A percentile compares a stretch with the other conserved stretches of the same genome.
These are phyloP conservation scores for Eruca vesicaria DNA, from an alignment of 441 rosid genomes.

Conservation along the genomic window DNA sequence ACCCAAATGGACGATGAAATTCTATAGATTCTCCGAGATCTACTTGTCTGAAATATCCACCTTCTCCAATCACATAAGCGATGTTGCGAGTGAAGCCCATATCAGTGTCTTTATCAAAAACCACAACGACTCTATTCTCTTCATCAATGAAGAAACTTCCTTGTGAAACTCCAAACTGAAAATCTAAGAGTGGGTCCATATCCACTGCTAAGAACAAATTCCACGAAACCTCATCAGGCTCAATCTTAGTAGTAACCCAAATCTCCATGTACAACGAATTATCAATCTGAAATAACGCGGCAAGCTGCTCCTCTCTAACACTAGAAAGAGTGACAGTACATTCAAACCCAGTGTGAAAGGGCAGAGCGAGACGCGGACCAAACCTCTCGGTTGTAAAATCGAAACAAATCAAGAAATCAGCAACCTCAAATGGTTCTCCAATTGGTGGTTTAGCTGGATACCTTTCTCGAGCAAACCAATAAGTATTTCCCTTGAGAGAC, in stretches of 20 bases:
- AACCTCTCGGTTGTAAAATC: not conserved
- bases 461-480: not conserved
- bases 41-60: not conserved
- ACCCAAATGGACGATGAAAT: not conserved
- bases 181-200: not conserved
- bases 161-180: not conserved
- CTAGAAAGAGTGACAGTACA: not conserved
- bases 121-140: not conserved
- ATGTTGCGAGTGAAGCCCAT: not conserved
- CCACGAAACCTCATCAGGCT: too few relatives aligned
- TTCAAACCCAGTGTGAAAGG: not conserved
- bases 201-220: not conserved
- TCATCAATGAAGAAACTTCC: not conserved
- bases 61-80: not conserved
- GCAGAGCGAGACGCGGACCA: not conserved
- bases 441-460: not conserved
- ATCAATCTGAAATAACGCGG: not conserved
- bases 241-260: not conserved
- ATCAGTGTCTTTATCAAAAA: not conserved
- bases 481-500: not conserved
- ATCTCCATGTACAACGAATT: not conserved
- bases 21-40: not conserved
- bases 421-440: not conserved
- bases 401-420: not conserved
- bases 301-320: not conserved